Base-by-base conservation (phyloP, 495 filamentous ascomycete species). In the Neurospora cerealis region DNA sequence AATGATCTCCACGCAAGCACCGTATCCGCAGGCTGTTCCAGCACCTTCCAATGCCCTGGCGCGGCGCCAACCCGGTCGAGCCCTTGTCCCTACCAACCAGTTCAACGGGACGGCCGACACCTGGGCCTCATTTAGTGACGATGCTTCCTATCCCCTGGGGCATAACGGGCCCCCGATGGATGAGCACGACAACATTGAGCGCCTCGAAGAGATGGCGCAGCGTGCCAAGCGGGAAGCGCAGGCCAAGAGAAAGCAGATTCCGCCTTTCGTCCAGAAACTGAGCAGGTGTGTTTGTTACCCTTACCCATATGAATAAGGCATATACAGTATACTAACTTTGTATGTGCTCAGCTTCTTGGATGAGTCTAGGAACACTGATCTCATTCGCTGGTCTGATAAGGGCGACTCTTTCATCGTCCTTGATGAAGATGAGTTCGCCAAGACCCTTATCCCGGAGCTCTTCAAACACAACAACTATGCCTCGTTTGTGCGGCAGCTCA, bases 391-490 rank as follows among this genome's bases (percentile, higher is more conserved):
- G 96, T 98, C 96, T 0, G 93, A 96, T 74, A 91, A 93, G 79
- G 96, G 96, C 21, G 94, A 96, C 78, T 97, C 95, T 4, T 99
- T 99, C 81, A 91, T 98, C 54, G 96, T 99, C 9, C 82, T 98
- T 5, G 96, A 99, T 78, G 96, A 99, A 81, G 96, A 99, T 79
- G 96, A 98, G 80, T 99, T 99, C 82, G 96, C 96, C n/a, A 95
- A 93, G 80, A 97, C 91, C 0, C 81, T 99, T 73, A 98, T 99
- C 69, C 96, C 96, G 3, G 96, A 98, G 79, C 86, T 98, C 9
- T 99, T 98, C 88, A 99, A 99, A 80, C 96, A 98, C 83, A 98
- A 97, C 81, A 99, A 98, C 81, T 99, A 98, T 81, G 95, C 96
- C 8, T 98, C 96, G 2, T 99, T 99, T 78, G 96, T 99, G 36